phyloP scores from a whole-genome alignment of 768 basidiomycete species.

The Hortiboletus campestris region DNA sequence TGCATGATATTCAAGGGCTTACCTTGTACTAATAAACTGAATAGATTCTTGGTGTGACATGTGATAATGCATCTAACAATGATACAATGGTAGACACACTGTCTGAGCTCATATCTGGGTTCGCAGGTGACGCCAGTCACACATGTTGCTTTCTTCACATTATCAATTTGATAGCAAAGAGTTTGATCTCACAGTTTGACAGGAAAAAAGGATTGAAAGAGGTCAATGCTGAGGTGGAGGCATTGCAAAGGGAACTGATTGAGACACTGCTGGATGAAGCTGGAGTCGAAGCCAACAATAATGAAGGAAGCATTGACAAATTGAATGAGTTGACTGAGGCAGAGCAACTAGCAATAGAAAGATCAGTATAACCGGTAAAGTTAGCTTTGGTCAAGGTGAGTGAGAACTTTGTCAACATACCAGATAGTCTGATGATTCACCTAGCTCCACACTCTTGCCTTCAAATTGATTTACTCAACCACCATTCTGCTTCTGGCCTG shows the following conservation, averaged over 20 bases:
- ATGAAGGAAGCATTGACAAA: slow-evolving; percentile 14
- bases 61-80: no score
- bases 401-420: no score
- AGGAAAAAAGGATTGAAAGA: no score
- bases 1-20: background rate
- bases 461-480: slow-evolving; percentile 20
- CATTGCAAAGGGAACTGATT: no score
- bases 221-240: no score
- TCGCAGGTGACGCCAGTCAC: slow-evolving; percentile 24
- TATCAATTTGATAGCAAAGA: slow-evolving; percentile 24
- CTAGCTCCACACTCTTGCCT: slow-evolving; percentile 22
- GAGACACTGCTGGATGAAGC: no score
- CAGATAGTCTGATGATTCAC: no score
- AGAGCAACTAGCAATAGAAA: background rate
- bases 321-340: background rate
- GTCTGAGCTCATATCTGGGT: slow-evolving; percentile 16
- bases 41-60: slow-evolving; percentile 19
- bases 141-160: slow-evolving; percentile 41
- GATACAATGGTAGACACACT: slow-evolving; percentile 23
- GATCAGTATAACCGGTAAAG: background rate
- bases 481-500: slow-evolving; percentile 22
- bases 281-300: no score
- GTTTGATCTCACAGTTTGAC: background rate
- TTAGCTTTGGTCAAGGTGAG: slow-evolving; percentile 4
- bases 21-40: background rate